These are phyloP conservation scores for Diaporthe australafricana DNA, from an alignment of 2,329 filamentous ascomycete genomes.

Conservation along the genomic window DNA sequence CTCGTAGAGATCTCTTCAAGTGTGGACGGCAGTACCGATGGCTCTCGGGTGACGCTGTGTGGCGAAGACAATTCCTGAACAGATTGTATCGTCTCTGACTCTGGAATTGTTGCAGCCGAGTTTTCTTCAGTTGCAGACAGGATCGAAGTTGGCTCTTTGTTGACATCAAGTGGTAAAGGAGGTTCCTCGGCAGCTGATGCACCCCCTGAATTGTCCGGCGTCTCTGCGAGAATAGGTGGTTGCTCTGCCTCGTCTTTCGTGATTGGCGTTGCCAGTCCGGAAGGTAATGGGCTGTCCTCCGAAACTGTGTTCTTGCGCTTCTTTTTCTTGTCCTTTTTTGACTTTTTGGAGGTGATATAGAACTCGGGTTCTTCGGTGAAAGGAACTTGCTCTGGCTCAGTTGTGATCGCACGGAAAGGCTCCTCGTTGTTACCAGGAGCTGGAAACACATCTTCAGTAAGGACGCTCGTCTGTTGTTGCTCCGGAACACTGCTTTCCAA, in stretches of 20 bases:
- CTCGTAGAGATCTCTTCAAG: neutral
- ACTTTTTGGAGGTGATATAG: neutral
- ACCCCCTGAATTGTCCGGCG: neutral
- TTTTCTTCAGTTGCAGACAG: neutral
- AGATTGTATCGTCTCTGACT: neutral
- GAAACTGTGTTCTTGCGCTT: constrained; percentile 6
- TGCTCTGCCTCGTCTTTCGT: neutral
- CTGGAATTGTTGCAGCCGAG: too few species aligned
- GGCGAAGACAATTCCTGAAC: neutral
- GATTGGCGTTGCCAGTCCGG: neutral
- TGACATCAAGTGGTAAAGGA: neutral
- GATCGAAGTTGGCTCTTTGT: neutral
- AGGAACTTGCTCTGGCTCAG: neutral
- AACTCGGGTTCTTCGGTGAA: neutral
- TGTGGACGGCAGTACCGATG: too few species aligned
- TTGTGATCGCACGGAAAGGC: neutral
- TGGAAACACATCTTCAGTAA: neutral
- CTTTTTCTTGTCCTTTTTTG: constrained; percentile 15
- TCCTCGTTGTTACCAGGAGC: neutral
- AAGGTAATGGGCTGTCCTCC: neutral
- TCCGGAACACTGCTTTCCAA: neutral
- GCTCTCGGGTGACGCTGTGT: neutral
- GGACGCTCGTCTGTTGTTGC: neutral
- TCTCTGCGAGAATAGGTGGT: neutral
- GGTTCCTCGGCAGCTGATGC: neutral